Percentiles rank a stretch among this genome's conserved stretches.
Evolutionary conservation across 2,329 filamentous ascomycete species (phyloP).

Genomic region (Pseudogymnoascus pannorum): DNA sequence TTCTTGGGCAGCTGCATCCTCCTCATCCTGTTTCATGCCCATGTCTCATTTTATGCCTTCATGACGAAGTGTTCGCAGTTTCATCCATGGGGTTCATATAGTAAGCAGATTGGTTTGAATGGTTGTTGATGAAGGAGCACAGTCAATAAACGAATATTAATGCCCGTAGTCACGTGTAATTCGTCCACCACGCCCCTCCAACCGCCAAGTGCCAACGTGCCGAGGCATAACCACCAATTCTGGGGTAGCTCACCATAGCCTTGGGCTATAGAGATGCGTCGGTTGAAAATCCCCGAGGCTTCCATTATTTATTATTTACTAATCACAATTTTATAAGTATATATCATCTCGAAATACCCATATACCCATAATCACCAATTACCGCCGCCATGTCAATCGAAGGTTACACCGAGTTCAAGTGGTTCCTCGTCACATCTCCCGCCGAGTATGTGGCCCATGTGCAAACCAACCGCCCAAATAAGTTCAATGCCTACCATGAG

Average conservation of each 20-base stretch:
- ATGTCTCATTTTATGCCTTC: neutral
- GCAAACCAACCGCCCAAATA: conserved; percentile 79
- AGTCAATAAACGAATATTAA: neutral
- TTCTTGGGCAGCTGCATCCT: neutral
- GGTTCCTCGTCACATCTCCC: conserved; percentile 71
- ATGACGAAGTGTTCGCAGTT: neutral
- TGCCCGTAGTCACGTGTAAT: neutral
- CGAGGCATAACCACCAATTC: neutral
- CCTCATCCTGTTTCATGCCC: neutral
- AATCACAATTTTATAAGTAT: neutral
- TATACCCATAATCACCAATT: neutral
- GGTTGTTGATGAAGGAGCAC: neutral
- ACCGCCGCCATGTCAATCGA: neutral
- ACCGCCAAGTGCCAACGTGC: neutral
- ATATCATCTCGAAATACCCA: neutral
- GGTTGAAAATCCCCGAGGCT: neutral
- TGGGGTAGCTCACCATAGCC: neutral
- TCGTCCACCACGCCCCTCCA: neutral
- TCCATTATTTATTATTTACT: neutral
- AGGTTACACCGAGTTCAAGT: conserved; percentile 44
- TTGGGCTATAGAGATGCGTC: neutral
- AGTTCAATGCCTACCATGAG: conserved; percentile 82
- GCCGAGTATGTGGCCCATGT: conserved; percentile 74
- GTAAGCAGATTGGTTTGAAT: neutral
- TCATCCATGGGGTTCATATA: neutral